Conservation (phyloP, 2,329 filamentous ascomycete species). For the Hypoxylon rubiginosum region DNA sequence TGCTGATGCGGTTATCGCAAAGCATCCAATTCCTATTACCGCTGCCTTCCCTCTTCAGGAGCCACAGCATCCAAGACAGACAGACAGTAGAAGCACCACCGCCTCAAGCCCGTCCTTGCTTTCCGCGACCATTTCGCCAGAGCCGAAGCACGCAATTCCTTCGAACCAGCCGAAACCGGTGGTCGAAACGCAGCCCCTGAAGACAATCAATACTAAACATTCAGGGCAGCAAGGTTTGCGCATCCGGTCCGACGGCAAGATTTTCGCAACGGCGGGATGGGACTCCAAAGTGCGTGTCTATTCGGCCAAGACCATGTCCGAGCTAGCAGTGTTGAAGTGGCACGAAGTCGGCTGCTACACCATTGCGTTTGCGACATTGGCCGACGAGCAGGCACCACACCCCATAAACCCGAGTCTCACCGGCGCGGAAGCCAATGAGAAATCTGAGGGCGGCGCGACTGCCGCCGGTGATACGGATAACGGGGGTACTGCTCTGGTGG, state of each 20-base stretch:
- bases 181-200: slow-evolving; percentile 64
- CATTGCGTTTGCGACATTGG: slow-evolving; percentile 75
- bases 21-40: slow-evolving; percentile 74
- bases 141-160: slow-evolving; percentile 35
- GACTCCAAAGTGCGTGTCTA: slow-evolving; percentile 87
- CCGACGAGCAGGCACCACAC: slow-evolving; percentile 2
- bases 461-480: neutral
- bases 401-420: slow-evolving; percentile 12
- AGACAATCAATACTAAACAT: slow-evolving; percentile 82
- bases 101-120: slow-evolving; percentile 46
- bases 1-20: slow-evolving; percentile 83
- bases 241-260: slow-evolving; percentile 82
- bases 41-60: slow-evolving; percentile 38
- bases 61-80: slow-evolving; percentile 14
- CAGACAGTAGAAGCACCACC: slow-evolving; percentile 7
- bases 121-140: slow-evolving; percentile 47
- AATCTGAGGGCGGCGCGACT: slow-evolving; percentile 20
- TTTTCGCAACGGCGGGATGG: slow-evolving; percentile 95
- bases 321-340: slow-evolving; percentile 94
- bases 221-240: slow-evolving; percentile 87
- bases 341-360: slow-evolving; percentile 90
- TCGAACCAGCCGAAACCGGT: slow-evolving; percentile 24
- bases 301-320: slow-evolving; percentile 81
- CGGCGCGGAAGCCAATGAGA: slow-evolving; percentile 15
- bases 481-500: slow-evolving; percentile 41